Base-by-base conservation (phyloP, 148 eudicot genomes). In the Heliosperma pusillum region DNA sequence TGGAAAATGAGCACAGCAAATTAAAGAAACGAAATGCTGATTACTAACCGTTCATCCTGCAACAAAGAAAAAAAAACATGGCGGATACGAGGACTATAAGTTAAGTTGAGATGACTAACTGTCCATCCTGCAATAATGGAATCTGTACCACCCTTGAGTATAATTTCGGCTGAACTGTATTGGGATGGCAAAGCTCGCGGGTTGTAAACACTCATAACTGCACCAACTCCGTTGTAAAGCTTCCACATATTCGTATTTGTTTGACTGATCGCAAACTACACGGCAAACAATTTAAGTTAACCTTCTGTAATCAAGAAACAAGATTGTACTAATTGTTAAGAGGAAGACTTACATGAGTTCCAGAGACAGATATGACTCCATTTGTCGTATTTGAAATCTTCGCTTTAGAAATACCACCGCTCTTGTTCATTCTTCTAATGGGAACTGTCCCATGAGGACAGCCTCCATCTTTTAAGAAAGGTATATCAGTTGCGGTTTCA, bases 141-240 rank as follows among this genome's bases (percentile, higher is more conserved):
- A 70, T 77, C 80, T n/a, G 74, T 52, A 21, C 70, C 70, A 30
- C 80, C 62, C 44, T 27, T 61, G 61, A 77, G 13, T 1, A 70
- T 62, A 55, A 77, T 60, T 70, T 77, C 79, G 16, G 29, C 79
- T 10, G 79, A 77, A 33, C 80, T 77, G 40, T 77, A 77, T 27
- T 77, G 74, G 22, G 52, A 30, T 50, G 45, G 61, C 22, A 70
- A 12, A 61, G 26, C 75, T 70, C 59, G 40, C 10, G 80, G 80
- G 61, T 71, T 77, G 36, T 77, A 77, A 29, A 70, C 27, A 36
- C 62, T 70, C 8, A 71, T 20, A 50, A 52, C 2, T 15, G 53
- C 75, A 47, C 80, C 80, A 77, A 62, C 55, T 26, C 80, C 80
- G 20, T 63, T 61, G 56, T 77, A 77, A 26, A 50, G 27, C 45